Evolutionary conservation across 2,329 filamentous ascomycete species (phyloP).

Genomic region (Didymella pomorum): DNA sequence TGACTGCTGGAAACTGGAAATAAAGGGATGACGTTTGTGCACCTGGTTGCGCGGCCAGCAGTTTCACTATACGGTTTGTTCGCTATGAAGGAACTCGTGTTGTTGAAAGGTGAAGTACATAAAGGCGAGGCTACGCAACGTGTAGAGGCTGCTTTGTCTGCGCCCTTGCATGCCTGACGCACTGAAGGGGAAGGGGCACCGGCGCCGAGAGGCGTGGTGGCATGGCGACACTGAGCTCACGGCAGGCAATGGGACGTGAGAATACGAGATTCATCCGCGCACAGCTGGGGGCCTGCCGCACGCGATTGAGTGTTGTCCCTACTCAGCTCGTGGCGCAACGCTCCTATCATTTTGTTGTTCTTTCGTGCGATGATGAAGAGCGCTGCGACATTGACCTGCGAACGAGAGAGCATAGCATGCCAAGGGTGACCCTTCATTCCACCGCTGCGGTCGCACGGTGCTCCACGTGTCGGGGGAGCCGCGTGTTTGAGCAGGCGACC

Average conservation of each 20-base stretch:
- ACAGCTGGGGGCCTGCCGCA: conserved; percentile 14
- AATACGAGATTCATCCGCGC: conserved; percentile 15
- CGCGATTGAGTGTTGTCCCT: not conserved
- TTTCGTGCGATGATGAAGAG: conserved; percentile 9
- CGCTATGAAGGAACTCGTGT: not conserved
- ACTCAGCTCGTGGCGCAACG: conserved; percentile 7
- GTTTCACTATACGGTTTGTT: not conserved
- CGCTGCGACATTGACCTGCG: not conserved
- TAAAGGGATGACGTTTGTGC: conserved; percentile 5
- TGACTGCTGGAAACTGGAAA: conserved; percentile 12
- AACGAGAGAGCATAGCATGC: conserved; percentile 6
- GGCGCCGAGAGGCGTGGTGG: conserved; percentile 17
- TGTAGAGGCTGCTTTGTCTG: conserved; percentile 1
- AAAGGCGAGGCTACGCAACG: conserved; percentile 8
- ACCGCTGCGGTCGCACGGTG: conserved; percentile 9
- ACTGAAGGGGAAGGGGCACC: conserved; percentile 16
- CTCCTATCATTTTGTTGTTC: not conserved
- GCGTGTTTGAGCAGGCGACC: conserved; percentile 21
- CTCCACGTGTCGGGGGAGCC: conserved; percentile 17
- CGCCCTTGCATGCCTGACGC: conserved; percentile 8
- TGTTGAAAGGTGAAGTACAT: not conserved
- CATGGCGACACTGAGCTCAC: conserved; percentile 15
- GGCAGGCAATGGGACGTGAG: conserved; percentile 12
- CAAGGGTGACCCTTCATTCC: conserved; percentile 13
- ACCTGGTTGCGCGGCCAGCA: conserved; percentile 5